Conservation (phyloP, 192 early-diverging fungal species). For the Backusella macrospora region DNA sequence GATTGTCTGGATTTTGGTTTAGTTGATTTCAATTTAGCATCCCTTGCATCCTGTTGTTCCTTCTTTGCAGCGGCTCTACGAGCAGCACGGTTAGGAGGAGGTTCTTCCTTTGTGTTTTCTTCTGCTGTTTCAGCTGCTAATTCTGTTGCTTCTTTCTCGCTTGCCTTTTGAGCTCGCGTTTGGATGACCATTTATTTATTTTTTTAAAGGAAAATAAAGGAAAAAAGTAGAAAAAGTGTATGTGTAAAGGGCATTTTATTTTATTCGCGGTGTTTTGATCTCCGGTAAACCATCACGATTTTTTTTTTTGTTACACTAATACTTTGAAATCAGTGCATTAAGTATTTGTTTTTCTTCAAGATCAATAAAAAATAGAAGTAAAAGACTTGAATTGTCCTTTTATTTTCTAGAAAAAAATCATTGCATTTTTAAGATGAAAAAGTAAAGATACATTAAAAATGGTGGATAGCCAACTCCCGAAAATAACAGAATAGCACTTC, state of each 20-base stretch:
- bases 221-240: background rate
- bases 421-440: no score
- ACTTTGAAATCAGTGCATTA: background rate
- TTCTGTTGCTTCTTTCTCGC: background rate
- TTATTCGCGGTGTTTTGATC: background rate
- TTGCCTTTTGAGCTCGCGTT: background rate
- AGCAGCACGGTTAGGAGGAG: conserved; percentile 4
- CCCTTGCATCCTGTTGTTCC: conserved; percentile 6
- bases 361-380: background rate
- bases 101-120: background rate
- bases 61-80: conserved; percentile 15
- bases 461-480: no score
- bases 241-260: background rate
- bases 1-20: background rate
- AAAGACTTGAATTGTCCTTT: background rate
- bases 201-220: background rate
- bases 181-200: background rate
- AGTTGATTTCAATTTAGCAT: background rate
- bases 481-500: no score
- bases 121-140: background rate
- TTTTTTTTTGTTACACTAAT: background rate
- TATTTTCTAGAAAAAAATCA: no score
- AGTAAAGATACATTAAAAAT: no score
- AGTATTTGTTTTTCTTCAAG: background rate
- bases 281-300: background rate